Evolutionary conservation across 352 stramenopile species (phyloP).

Genomic region (Phytopythium cucurbitacearum): DNA sequence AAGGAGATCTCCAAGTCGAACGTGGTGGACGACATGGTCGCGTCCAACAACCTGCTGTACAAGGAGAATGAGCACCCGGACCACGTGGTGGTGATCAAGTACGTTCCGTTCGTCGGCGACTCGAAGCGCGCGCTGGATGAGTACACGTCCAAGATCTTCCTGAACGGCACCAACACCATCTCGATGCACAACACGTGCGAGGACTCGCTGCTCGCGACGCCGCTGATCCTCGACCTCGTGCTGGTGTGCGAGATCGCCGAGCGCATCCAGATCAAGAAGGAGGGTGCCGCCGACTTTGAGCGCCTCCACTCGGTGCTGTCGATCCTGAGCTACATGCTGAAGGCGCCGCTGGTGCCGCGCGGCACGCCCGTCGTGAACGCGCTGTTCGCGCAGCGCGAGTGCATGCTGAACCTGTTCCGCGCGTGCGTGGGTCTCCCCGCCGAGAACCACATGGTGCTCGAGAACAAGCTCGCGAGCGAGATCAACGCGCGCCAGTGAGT

Average conservation of each 20-base stretch:
- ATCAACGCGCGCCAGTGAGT: slow-evolving; percentile 57
- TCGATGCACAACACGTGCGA: slow-evolving; percentile 99
- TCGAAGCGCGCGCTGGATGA: slow-evolving; percentile 99
- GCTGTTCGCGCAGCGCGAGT: slow-evolving; percentile 96
- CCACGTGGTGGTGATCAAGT: slow-evolving; percentile 99
- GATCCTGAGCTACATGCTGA: slow-evolving; percentile 99
- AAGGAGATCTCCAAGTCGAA: slow-evolving; percentile 99
- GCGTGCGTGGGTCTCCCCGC: slow-evolving; percentile 95
- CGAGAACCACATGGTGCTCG: slow-evolving; percentile 98
- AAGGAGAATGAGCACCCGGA: slow-evolving; percentile 98
- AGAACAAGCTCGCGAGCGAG: slow-evolving; percentile 91
- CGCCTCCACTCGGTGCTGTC: slow-evolving; percentile 97
- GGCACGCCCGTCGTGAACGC: slow-evolving; percentile 98
- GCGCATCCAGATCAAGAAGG: slow-evolving; percentile 91
- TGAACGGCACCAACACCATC: slow-evolving; percentile 99
- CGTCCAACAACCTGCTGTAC: slow-evolving; percentile 97
- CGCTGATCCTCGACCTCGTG: slow-evolving; percentile 98
- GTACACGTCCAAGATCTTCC: slow-evolving; percentile 99
- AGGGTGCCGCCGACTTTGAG: slow-evolving; percentile 88
- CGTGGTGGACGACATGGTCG: slow-evolving; percentile 98
- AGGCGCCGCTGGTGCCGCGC: slow-evolving; percentile 97
- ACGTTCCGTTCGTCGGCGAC: slow-evolving; percentile 98
- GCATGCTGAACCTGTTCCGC: slow-evolving; percentile 98
- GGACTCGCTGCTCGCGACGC: slow-evolving; percentile 97
- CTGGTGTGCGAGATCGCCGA: slow-evolving; percentile 97